Base-by-base conservation (phyloP, 371 early-diverging fungal genomes). In the Rhizopus delemar region DNA sequence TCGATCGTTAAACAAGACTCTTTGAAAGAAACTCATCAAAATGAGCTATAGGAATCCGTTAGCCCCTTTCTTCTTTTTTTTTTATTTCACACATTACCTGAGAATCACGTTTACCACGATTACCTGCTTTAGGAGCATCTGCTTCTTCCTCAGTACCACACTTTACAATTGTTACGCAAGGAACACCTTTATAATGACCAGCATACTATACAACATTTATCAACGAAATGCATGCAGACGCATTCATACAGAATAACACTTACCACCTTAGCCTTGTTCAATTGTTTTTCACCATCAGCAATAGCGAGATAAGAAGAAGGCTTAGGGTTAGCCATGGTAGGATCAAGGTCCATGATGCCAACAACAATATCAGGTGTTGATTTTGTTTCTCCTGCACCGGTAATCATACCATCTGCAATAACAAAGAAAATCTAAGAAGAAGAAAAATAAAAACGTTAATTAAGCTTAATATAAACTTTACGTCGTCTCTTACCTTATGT, bases 51-150 rank as follows among this genome's bases (percentile, higher is more conserved):
- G 6, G 15, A 8, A n/a, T 43, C 15, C 0, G n/a, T 8, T 5
- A 46, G 46, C 2, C 28, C 2, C 28, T 45, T n/a, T 39, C 39
- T 39, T 39, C 12, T 39, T 39, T 2, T 1, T 2, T 1, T 7
- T 12, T 12, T 39, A 39, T 7, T 39, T 7, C 2, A 7, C 12
- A 12, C 12, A 8, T 43, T 65, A 99, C 88, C 75, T 99, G 99
- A 29, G 96, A 96, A 80, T 99, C 99, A 69, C 99, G 89, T 77
- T 99, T 99, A 57, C 99, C 99, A 60, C 99, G 86, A 68, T 99
- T 98, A 8, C 95, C 95, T 6, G 94, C 86, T 60, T 92, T 92
- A 36, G 88, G 73, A 7, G 61, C 73, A 15, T 75, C 65, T 32
- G 49, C 49, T 51, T 68, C 69, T 45, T 69, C 69, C 38, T 65